Percentiles rank a stretch among this genome's conserved stretches.
Evolutionary conservation across 768 basidiomycete genomes (phyloP).

Genomic region (Gloeopeniophorella convolvens): DNA sequence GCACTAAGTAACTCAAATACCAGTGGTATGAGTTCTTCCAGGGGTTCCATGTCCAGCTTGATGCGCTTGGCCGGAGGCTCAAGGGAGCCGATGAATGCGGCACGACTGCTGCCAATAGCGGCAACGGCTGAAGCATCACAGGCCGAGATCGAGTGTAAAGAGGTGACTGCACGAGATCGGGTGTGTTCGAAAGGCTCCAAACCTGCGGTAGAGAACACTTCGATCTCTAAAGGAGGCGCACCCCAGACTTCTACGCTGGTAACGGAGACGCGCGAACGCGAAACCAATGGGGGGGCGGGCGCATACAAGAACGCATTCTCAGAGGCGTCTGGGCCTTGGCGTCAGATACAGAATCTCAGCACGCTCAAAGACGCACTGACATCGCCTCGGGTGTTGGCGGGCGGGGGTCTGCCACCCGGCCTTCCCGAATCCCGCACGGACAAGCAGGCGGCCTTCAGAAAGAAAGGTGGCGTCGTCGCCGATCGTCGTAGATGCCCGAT

Average conservation of each 20-base stretch:
- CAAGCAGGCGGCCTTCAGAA: slow-evolving; percentile 1
- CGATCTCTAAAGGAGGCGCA: slow-evolving; percentile 2
- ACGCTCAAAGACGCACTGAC: too few species aligned
- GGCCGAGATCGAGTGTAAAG: too few species aligned
- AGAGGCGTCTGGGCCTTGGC: not conserved
- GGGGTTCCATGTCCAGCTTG: slow-evolving; percentile 8
- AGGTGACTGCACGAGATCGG: too few species aligned
- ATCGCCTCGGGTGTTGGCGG: too few species aligned
- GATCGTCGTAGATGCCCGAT: not conserved
- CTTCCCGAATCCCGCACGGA: slow-evolving; percentile 3
- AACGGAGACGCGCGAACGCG: not conserved
- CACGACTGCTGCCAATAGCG: not conserved
- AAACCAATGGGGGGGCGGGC: not conserved
- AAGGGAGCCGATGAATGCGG: not conserved
- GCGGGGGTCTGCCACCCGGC: slow-evolving; percentile 1
- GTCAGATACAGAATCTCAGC: too few species aligned
- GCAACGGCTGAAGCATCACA: not conserved
- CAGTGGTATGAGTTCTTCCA: slow-evolving; percentile 13
- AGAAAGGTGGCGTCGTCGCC: not conserved
- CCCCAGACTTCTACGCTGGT: not conserved
- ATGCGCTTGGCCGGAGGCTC: slow-evolving; percentile 2
- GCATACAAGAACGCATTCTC: slow-evolving; percentile 8
- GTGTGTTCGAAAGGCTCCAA: slow-evolving; percentile 4
- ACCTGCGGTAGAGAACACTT: not conserved
- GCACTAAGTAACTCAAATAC: slow-evolving; percentile 11